Percentiles rank a stretch among this genome's conserved stretches.
Evolutionary conservation across 108 stramenopile genomes (phyloP).

Genomic region (Skeletonema marinoi): DNA sequence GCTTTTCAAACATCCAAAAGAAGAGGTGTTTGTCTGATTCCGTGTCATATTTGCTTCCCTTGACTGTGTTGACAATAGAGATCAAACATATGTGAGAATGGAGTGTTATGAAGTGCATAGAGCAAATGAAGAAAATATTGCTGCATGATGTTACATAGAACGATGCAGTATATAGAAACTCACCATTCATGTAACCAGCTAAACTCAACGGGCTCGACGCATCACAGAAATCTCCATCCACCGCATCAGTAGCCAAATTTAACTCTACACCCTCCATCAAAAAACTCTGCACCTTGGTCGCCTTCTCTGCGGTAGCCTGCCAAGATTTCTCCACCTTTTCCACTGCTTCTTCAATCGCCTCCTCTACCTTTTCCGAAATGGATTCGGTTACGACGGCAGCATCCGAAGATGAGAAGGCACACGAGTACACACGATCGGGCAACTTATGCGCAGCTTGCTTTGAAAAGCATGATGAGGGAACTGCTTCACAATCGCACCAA

Average conservation of each 20-base stretch:
- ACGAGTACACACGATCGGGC: background rate
- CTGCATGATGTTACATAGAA: background rate
- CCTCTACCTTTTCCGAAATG: background rate
- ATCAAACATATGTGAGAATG: too few species aligned
- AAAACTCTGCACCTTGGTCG: background rate
- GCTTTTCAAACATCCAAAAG: conserved; percentile 96
- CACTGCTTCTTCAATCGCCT: background rate
- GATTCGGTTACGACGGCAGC: background rate
- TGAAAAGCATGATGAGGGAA: background rate
- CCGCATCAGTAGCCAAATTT: conserved; percentile 26
- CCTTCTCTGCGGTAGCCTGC: background rate
- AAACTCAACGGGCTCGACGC: conserved; percentile 37
- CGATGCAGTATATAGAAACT: conserved; percentile 22
- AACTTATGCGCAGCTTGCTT: background rate
- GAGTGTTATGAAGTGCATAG: too few species aligned
- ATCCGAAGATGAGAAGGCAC: background rate
- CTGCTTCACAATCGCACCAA: background rate
- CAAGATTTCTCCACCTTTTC: background rate
- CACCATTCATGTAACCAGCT: conserved; percentile 49
- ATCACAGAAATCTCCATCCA: conserved; percentile 49
- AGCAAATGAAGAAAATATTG: too few species aligned
- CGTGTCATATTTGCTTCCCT: conserved; percentile 50
- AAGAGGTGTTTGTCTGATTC: conserved; percentile 89
- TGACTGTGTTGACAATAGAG: conserved; percentile 12
- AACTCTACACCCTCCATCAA: conserved; percentile 16